Percentiles rank a stretch among this genome's conserved stretches.
Conservation (phyloP, 192 early-diverging fungal species). For the Coemansia sp. region DNA sequence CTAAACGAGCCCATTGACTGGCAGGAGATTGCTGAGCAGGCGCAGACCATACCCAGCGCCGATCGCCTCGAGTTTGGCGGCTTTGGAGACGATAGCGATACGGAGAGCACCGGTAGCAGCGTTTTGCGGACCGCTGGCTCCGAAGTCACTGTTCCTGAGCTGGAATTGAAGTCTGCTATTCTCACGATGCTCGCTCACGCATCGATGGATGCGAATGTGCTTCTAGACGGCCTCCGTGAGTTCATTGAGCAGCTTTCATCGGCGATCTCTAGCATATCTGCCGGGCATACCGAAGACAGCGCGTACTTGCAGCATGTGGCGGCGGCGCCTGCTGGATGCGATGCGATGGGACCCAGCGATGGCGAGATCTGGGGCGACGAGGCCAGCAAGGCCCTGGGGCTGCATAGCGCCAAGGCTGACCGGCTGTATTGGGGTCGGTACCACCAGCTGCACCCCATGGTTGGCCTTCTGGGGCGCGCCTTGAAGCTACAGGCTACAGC, state of each 20-base stretch:
- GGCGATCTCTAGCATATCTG: constrained; percentile 17
- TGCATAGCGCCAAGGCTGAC: constrained; percentile 10
- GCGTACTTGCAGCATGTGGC: constrained; percentile 11
- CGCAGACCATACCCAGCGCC: constrained; percentile 17
- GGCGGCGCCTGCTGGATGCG: neutral
- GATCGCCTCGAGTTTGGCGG: constrained; percentile 21
- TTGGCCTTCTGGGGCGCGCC: constrained; percentile 37
- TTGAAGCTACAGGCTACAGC: constrained; percentile 21
- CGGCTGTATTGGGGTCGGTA: constrained; percentile 44
- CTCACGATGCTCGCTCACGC: constrained; percentile 23
- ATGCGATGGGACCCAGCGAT: neutral
- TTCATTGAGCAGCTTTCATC: constrained; percentile 16
- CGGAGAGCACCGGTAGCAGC: neutral
- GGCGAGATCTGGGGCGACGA: constrained; percentile 13
- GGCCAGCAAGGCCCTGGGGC: constrained; percentile 27
- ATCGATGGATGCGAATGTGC: constrained; percentile 15
- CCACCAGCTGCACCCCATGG: constrained; percentile 34
- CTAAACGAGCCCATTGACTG: constrained; percentile 32
- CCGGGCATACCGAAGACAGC: constrained; percentile 6
- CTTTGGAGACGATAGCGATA: constrained; percentile 11
- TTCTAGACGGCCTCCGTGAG: constrained; percentile 13
- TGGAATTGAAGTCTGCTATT: constrained; percentile 27
- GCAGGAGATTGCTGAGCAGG: constrained; percentile 11
- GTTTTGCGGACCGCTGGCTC: neutral
- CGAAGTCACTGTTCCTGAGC: neutral